phyloP scores from a whole-genome alignment of 73 alveolate species.

The Tetrahymena elliotti region DNA sequence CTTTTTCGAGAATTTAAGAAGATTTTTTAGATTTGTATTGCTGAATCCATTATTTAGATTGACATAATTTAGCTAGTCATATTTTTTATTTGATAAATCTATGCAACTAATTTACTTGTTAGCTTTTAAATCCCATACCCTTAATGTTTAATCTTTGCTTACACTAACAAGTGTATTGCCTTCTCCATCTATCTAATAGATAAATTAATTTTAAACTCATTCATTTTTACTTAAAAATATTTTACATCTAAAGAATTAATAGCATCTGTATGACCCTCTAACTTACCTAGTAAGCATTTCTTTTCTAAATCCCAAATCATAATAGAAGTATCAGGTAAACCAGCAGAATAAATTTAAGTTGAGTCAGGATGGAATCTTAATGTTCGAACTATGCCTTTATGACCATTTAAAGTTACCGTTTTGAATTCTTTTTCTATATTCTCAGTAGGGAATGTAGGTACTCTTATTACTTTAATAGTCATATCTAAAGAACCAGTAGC shows the following conservation, averaged over 20 bases:
- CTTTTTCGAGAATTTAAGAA: neutral
- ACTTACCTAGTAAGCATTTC: slow-evolving; percentile 62
- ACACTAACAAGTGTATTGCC: slow-evolving; percentile 81
- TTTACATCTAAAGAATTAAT: slow-evolving; percentile 66
- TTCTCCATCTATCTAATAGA: slow-evolving; percentile 65
- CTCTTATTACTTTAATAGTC: slow-evolving; percentile 65
- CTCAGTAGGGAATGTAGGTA: slow-evolving; percentile 63
- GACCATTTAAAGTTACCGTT: slow-evolving; percentile 81
- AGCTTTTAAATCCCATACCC: slow-evolving; percentile 90
- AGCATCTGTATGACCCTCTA: slow-evolving; percentile 81
- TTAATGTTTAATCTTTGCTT: slow-evolving; percentile 86
- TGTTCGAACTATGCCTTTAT: slow-evolving; percentile 91
- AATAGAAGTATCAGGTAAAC: slow-evolving; percentile 77
- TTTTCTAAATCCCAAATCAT: slow-evolving; percentile 95
- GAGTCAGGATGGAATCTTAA: slow-evolving; percentile 92
- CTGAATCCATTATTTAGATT: neutral
- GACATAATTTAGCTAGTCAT: neutral
- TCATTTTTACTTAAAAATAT: neutral
- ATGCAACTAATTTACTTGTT: slow-evolving; percentile 5
- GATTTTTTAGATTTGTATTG: neutral
- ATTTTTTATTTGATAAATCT: neutral
- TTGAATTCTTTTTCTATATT: slow-evolving; percentile 46
- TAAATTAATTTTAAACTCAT: neutral
- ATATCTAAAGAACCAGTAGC: slow-evolving; percentile 96
- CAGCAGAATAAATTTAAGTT: slow-evolving; percentile 59